These are phyloP conservation scores for Novymonas esmeraldas DNA, from an alignment of 208 protist genomes.

Conservation along the genomic window DNA sequence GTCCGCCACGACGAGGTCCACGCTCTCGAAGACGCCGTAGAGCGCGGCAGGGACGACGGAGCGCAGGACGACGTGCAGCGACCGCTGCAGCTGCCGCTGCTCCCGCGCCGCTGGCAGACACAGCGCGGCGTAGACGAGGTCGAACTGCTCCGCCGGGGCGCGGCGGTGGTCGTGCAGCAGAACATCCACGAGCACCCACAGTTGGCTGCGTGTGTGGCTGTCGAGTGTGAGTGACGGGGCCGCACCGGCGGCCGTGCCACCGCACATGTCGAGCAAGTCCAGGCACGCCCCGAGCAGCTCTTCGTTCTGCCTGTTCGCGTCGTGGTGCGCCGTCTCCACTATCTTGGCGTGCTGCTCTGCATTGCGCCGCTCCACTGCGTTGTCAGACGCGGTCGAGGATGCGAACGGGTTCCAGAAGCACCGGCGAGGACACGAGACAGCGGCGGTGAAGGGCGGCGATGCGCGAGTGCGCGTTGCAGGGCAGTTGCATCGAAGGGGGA, in stretches of 20 bases:
- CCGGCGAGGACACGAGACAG: constrained; percentile 12
- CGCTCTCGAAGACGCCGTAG: constrained; percentile 73
- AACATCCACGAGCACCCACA: constrained; percentile 47
- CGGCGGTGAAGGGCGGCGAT: not conserved
- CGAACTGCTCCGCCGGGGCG: constrained; percentile 68
- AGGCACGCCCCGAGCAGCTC: constrained; percentile 73
- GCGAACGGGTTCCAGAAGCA: constrained; percentile 62
- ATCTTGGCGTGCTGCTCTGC: constrained; percentile 43
- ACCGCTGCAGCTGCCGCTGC: constrained; percentile 52
- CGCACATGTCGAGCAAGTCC: constrained; percentile 66
- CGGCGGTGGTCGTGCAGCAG: constrained; percentile 62
- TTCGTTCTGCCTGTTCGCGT: constrained; percentile 63
- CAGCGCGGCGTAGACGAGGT: constrained; percentile 76
- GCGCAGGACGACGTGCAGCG: constrained; percentile 71
- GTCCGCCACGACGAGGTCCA: constrained; percentile 45
- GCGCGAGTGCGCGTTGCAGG: not conserved
- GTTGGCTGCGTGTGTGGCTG: constrained; percentile 2
- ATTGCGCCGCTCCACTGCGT: constrained; percentile 12
- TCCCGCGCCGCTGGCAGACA: constrained; percentile 52
- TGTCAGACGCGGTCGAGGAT: not conserved
- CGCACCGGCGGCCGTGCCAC: constrained; percentile 20
- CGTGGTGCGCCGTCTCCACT: constrained; percentile 41
- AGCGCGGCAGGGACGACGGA: constrained; percentile 63
- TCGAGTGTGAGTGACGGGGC: constrained; percentile 6
- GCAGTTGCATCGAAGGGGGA: too few species aligned